These are phyloP conservation scores for Aristolochia contorta DNA, from an alignment of 164 flowering plant species.

Conservation along the genomic window DNA sequence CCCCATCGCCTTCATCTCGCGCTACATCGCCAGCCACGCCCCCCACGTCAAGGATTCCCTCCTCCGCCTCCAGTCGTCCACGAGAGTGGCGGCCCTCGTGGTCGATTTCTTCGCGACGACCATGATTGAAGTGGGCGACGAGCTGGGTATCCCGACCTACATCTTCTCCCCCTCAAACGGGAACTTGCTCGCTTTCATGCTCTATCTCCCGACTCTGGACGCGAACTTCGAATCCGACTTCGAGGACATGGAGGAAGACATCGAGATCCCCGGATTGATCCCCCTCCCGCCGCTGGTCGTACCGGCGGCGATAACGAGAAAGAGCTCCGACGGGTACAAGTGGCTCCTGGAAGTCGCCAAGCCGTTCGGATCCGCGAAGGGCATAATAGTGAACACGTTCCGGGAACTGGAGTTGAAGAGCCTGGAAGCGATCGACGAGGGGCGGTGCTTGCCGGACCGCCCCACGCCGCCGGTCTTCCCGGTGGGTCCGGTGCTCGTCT, in stretches of 20 bases:
- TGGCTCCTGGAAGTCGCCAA: constrained; percentile 1
- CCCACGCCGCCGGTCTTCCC: constrained; percentile 22
- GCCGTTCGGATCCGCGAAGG: constrained; percentile 17
- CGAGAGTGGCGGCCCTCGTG: constrained; percentile 8
- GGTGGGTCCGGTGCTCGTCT: constrained; percentile 23
- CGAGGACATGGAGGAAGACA: constrained; percentile 5
- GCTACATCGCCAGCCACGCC: constrained; percentile 4
- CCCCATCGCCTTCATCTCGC: background rate
- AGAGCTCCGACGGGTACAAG: constrained; percentile 3
- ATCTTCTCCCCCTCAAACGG: constrained; percentile 24
- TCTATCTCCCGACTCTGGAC: constrained; percentile 14
- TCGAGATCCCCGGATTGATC: constrained; percentile 13
- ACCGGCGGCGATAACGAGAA: constrained; percentile 4
- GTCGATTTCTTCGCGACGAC: constrained; percentile 21
- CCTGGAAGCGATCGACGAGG: background rate
- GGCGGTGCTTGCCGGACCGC: background rate
- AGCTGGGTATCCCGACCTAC: constrained; percentile 28
- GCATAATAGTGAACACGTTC: constrained; percentile 31
- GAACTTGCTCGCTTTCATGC: constrained; percentile 11
- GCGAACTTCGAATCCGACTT: constrained; percentile 5
- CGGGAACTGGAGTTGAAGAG: constrained; percentile 17
- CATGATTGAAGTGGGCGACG: constrained; percentile 30
- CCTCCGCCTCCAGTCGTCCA: background rate
- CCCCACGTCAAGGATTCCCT: constrained; percentile 4
- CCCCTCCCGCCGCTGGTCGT: constrained; percentile 11